These are phyloP conservation scores for Amanita polypyramis DNA, from an alignment of 768 basidiomycete species.

Conservation along the genomic window DNA sequence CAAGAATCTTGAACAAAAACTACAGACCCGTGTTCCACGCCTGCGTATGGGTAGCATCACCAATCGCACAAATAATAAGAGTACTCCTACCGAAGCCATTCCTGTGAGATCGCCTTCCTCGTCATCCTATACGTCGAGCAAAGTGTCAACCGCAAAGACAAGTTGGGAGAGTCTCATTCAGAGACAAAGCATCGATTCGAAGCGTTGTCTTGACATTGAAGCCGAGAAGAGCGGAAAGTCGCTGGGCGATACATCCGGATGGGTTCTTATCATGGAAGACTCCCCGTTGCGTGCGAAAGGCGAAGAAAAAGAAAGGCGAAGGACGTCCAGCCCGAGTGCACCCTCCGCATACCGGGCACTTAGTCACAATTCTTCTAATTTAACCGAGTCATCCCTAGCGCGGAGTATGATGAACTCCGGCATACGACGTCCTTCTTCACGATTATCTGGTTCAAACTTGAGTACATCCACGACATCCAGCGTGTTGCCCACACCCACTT, in stretches of 20 bases:
- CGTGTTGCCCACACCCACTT: constrained; percentile 55
- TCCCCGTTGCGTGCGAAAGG: constrained; percentile 61
- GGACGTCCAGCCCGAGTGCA: constrained; percentile 52
- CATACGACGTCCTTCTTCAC: constrained; percentile 58
- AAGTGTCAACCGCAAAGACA: constrained; percentile 30
- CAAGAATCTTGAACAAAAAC: constrained; percentile 73
- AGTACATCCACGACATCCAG: constrained; percentile 41
- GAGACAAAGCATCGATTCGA: constrained; percentile 33
- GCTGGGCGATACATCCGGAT: constrained; percentile 57
- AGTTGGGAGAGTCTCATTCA: constrained; percentile 33
- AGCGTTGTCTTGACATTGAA: constrained; percentile 34
- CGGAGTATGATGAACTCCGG: constrained; percentile 36
- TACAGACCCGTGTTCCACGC: constrained; percentile 79
- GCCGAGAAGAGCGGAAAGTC: constrained; percentile 35
- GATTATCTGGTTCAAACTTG: constrained; percentile 52
- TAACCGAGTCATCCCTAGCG: constrained; percentile 23
- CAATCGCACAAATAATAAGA: constrained; percentile 30
- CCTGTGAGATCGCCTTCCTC: constrained; percentile 23
- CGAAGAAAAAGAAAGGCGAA: constrained; percentile 42
- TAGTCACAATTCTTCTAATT: constrained; percentile 24
- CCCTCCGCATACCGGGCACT: constrained; percentile 45
- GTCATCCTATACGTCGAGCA: constrained; percentile 27
- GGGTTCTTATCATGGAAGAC: constrained; percentile 88
- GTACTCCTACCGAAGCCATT: constrained; percentile 10
- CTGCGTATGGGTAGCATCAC: constrained; percentile 74